These are phyloP conservation scores for Pseudogymnoascus sp. DNA, from an alignment of 2,329 filamentous ascomycete species.

Conservation along the genomic window DNA sequence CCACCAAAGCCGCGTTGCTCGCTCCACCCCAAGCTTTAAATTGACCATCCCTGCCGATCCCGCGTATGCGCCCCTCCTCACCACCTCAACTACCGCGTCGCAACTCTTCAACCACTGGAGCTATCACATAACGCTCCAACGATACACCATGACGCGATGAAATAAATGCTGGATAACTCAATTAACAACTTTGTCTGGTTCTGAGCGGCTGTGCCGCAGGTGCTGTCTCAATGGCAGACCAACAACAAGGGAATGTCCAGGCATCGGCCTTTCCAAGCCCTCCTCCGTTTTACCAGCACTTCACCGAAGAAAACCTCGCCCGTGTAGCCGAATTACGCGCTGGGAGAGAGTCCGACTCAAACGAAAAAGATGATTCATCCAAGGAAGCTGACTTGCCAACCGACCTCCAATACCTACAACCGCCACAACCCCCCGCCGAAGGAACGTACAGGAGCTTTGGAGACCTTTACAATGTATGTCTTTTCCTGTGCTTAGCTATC, in stretches of 20 bases:
- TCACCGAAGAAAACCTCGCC: conserved; percentile 66
- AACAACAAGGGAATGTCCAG: conserved; percentile 33
- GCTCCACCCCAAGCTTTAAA: conserved; percentile 6
- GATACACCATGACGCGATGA: not conserved
- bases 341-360: conserved; percentile 16
- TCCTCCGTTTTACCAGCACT: conserved; percentile 82
- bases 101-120: not conserved
- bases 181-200: not conserved
- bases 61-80: not conserved
- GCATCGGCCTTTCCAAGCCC: conserved; percentile 72
- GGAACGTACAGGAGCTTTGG: conserved; percentile 72
- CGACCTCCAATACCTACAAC: conserved; percentile 70
- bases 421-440: conserved; percentile 64
- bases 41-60: conserved; percentile 1
- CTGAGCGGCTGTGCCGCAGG: conserved; percentile 8
- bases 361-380: not conserved
- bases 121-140: not conserved
- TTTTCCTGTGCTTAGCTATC: not conserved
- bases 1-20: not conserved
- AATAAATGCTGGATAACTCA: not conserved
- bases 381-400: not conserved
- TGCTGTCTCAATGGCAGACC: conserved; percentile 49
- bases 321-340: conserved; percentile 44
- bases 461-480: conserved; percentile 49
- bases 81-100: not conserved